Percentiles rank a stretch among this genome's conserved stretches.
Evolutionary conservation across 768 basidiomycete species (phyloP).

Genomic region (Pleurotus platypus): DNA sequence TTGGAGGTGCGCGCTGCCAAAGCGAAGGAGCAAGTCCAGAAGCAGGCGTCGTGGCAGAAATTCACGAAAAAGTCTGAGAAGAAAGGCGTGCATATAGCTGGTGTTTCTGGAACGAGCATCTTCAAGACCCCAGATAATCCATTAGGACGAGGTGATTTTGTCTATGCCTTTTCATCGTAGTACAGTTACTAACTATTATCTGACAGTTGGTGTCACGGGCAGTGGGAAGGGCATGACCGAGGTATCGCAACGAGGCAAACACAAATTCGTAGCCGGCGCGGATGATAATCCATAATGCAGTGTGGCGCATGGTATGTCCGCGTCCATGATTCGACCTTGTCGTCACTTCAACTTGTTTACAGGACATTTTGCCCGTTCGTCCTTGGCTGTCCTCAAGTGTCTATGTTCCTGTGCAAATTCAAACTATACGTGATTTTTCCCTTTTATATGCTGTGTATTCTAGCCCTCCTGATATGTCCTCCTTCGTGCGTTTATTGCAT

Average conservation of each 20-base stretch:
- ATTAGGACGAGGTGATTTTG: slow-evolving; percentile 67
- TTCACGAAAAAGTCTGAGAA: slow-evolving; percentile 93
- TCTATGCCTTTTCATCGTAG: slow-evolving; percentile 14
- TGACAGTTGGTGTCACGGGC: slow-evolving; percentile 83
- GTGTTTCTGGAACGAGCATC: slow-evolving; percentile 83
- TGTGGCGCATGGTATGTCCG: neutral
- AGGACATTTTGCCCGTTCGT: neutral
- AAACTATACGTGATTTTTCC: slow-evolving; percentile 30
- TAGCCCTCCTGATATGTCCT: slow-evolving; percentile 25
- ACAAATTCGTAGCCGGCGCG: slow-evolving; percentile 52
- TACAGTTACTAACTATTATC: slow-evolving; percentile 17
- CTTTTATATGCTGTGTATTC: slow-evolving; percentile 13
- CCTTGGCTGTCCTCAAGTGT: neutral
- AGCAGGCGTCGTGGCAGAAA: slow-evolving; percentile 90
- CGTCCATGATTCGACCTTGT: too few relatives aligned
- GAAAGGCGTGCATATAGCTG: slow-evolving; percentile 90
- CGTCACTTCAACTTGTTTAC: neutral
- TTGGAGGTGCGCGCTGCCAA: slow-evolving; percentile 78
- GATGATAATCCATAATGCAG: neutral
- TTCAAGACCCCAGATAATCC: slow-evolving; percentile 96
- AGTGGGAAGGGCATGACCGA: slow-evolving; percentile 90
- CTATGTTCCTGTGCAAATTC: neutral
- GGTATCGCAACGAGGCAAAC: slow-evolving; percentile 62
- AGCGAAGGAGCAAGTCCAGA: slow-evolving; percentile 81
- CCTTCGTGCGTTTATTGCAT: too few relatives aligned